phyloP scores from a whole-genome alignment of 106 monocot species.

The Vanilla planifolia region DNA sequence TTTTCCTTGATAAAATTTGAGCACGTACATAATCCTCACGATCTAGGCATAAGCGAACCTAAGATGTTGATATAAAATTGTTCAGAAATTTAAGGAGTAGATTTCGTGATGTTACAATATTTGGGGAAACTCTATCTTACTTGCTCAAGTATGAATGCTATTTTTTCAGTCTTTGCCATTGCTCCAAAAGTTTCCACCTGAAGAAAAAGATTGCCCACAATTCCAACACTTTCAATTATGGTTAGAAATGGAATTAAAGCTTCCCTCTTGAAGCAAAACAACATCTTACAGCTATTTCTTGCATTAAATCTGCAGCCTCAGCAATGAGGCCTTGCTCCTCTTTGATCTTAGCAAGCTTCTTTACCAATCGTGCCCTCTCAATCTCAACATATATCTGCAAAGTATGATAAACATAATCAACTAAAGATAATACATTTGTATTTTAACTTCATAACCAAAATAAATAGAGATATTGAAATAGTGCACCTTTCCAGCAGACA shows the following conservation, averaged over 20 bases:
- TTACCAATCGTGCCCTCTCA: conserved; percentile 88
- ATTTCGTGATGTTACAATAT: background rate
- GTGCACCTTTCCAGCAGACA: conserved; percentile 91
- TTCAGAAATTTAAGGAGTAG: background rate
- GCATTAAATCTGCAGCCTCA: conserved; percentile 99
- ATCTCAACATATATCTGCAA: conserved; percentile 98
- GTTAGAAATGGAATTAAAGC: conserved; percentile 2
- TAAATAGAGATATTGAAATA: conserved; percentile 2
- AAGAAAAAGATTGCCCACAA: background rate
- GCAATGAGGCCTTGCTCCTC: conserved; percentile 92
- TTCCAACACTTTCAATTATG: no score
- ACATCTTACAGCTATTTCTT: conserved; percentile 90
- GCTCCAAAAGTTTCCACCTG: conserved; percentile 99
- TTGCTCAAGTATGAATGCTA: conserved; percentile 98
- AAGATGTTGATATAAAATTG: background rate
- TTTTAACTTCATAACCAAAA: background rate
- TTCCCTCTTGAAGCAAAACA: background rate
- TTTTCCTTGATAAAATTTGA: conserved; percentile 91
- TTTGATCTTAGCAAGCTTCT: conserved; percentile 97
- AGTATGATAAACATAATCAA: background rate
- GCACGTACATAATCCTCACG: conserved; percentile 92
- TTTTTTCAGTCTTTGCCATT: conserved; percentile 99
- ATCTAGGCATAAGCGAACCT: conserved; percentile 96
- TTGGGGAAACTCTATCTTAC: conserved; percentile 25
- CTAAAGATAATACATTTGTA: background rate